A percentile compares a stretch with the other conserved stretches of the same genome.
Conservation (phyloP, 2,329 filamentous ascomycete genomes). For the Aspergillaceae sp. region DNA sequence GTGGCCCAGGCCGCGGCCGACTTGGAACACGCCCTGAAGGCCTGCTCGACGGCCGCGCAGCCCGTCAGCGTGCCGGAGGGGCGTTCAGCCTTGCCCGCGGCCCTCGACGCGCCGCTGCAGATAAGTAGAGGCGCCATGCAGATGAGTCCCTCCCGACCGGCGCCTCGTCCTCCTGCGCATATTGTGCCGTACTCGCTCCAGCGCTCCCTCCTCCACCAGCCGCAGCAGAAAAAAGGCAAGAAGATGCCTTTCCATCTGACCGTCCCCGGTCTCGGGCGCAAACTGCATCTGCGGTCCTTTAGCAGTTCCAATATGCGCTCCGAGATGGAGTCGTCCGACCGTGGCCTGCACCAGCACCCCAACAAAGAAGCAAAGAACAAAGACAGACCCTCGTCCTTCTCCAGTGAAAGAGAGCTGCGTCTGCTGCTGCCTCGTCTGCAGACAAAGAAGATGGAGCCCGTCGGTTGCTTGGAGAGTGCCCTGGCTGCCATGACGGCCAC, state of each 20-base stretch:
- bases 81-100: slow-evolving; percentile 5
- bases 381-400: slow-evolving; percentile 10
- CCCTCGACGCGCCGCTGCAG: slow-evolving; percentile 23
- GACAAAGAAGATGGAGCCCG: slow-evolving; percentile 10
- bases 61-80: no score
- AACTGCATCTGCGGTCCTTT: slow-evolving; percentile 10
- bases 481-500: neutral
- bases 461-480: neutral
- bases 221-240: slow-evolving; percentile 5
- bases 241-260: slow-evolving; percentile 12
- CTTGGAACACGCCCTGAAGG: slow-evolving; percentile 12
- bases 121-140: slow-evolving; percentile 27
- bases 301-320: slow-evolving; percentile 11
- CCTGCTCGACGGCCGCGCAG: no score
- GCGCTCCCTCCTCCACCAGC: neutral
- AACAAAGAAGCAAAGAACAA: neutral
- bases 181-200: slow-evolving; percentile 5
- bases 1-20: slow-evolving; percentile 29
- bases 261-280: slow-evolving; percentile 11
- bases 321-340: slow-evolving; percentile 3
- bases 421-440: slow-evolving; percentile 18
- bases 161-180: slow-evolving; percentile 20
- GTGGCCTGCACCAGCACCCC: neutral
- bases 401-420: slow-evolving; percentile 16
- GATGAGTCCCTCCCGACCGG: slow-evolving; percentile 23